Evolutionary conservation across 1,284 basidiomycete species (phyloP), one percentile per base, ranked within the genome.

Genomic region (Psilocybe mexicana): DNA sequence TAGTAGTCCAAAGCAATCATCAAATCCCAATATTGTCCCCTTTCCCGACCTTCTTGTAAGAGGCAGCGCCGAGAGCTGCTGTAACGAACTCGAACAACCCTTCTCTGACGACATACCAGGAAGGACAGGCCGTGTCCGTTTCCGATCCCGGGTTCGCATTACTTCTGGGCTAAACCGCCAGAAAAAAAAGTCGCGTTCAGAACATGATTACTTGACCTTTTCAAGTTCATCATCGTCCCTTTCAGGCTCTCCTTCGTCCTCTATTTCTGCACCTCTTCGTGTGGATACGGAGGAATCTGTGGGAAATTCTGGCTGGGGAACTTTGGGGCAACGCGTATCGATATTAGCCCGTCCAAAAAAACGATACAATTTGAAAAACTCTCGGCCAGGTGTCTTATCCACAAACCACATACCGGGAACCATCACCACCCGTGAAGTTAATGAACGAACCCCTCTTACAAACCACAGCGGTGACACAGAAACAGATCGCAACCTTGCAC

Each of bases 231-330:
- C 70, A 18, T 83, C 84, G 4, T 82, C 84, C 26, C 65, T 73
- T 28, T 85, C 85, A 4, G 78, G 79, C 44, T 90, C 88, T 1
- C 80, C 80, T 1, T 88, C 86, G 8, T 89, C 87, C 3, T 88
- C 87, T 36, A 86, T 90, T 63, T 89, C 87, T 28, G 89, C 81
- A 1, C 88, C 89, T 11, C 74, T 90, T 33, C 85, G 83, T 43
- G 80, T 81, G 58, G 78, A 77, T 56, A 72, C 78, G 11, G 81
- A 83, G 52, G 82, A 81, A 48, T 74, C 77, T 57, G 62, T 65
- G 25, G 74, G 69, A 44, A 73, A 73, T 57, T 74, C 79, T 0
- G 75, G 79, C 2, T 86, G 84, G 80, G 83, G 79, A 8, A 80
- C 86, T 7, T 72, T 88, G 18, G 85, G 84, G 18, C 76, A 76